Evolutionary conservation across 169 alveolate species (phyloP), one percentile per base, ranked within the genome.

Genomic region (Plasmodium chabaudi): DNA sequence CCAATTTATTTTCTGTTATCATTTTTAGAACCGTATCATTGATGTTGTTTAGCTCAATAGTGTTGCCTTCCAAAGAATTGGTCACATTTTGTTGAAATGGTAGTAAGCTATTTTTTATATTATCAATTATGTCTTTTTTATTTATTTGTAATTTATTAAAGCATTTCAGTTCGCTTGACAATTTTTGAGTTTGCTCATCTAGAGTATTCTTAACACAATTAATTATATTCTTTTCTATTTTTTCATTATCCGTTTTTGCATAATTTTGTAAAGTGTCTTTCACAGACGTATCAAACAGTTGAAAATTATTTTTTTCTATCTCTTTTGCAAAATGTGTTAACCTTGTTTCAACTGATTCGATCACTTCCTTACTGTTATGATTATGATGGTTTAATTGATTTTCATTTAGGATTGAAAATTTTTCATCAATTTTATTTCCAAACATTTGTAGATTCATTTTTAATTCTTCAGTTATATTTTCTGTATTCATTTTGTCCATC

Each of bases 151-250:
- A 23, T 3, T 60, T 64, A 12, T 59, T 57, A 17, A 57, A 56
- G 0, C 13, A 25, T 75, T 42, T 75, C 53, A 75, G 27, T 15
- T 75, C 88, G 23, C 47, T 75, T 17, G 77, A 34, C 7, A 34
- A 34, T 19, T 21, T 60, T n/a, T 56, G 23, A 17, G 46, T 21
- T 6, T 27, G 27, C 7, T 17, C 2, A 23, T 73, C 87, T 1
- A 34, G 21, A n/a, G 42, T 59, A 1, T 19, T 1, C 10, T 60
- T 72, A 27, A 9, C 57, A 59, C n/a, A 55, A 21, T 21, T 19
- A 34, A 23, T 19, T 64, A 64, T 39, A n/a, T 64, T 53, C 10
- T 64, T 25, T 15, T 21, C 42, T 21, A 60, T 51, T 60, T 59
- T 17, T 74, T 46, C 63, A 34, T 34, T 4, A 3, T 34, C 7